Evolutionary conservation across 2,329 filamentous ascomycete species (phyloP).

Genomic region (Hypoxylon sp.): DNA sequence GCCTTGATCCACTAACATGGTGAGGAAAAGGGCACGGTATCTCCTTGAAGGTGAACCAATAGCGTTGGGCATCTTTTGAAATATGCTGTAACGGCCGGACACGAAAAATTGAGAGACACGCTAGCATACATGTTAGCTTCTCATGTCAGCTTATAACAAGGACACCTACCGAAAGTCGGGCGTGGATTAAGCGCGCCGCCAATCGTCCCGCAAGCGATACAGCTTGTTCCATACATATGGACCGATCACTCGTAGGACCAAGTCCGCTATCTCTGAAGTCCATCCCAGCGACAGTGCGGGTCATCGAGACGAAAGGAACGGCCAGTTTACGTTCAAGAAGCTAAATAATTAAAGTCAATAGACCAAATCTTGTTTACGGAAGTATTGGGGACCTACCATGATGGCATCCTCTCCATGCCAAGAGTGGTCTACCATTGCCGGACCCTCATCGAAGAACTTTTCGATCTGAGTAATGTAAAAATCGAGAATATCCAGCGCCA

Average conservation of each 20-base stretch:
- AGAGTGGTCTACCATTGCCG: constrained; percentile 49
- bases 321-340: constrained; percentile 65
- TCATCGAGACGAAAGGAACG: constrained; percentile 62
- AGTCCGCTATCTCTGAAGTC: constrained; percentile 44
- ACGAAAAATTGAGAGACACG: constrained; percentile 62
- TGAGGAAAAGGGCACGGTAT: constrained; percentile 65
- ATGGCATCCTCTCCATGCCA: constrained; percentile 63
- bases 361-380: not conserved
- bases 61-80: constrained; percentile 58
- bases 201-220: constrained; percentile 62
- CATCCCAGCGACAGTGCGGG: constrained; percentile 56
- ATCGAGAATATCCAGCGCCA: constrained; percentile 62
- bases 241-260: constrained; percentile 45
- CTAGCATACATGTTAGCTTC: constrained; percentile 49
- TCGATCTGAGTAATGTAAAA: constrained; percentile 62
- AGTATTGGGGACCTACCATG: constrained; percentile 49
- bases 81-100: constrained; percentile 63
- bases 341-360: constrained; percentile 44
- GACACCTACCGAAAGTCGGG: constrained; percentile 58
- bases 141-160: constrained; percentile 23
- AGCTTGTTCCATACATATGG: constrained; percentile 59
- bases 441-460: constrained; percentile 57
- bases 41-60: constrained; percentile 59
- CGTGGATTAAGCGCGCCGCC: constrained; percentile 60
- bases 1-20: constrained; percentile 62